Evolutionary conservation across 441 rosid genomes (phyloP).

Genomic region (Gossypium schwendimanii): DNA sequence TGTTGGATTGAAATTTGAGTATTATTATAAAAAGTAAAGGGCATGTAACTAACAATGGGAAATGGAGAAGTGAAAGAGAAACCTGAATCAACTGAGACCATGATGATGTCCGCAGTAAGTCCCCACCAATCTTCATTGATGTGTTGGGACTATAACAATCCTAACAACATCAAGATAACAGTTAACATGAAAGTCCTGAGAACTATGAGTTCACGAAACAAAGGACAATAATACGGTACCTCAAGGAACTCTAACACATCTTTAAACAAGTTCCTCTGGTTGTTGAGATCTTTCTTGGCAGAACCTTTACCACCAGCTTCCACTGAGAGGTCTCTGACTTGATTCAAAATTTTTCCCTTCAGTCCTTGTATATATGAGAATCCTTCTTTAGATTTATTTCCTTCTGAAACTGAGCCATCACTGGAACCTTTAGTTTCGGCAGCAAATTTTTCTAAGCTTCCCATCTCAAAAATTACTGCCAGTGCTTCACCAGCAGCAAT

Average conservation of each 20-base stretch:
- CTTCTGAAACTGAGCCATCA: slow-evolving; percentile 41
- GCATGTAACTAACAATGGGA: neutral
- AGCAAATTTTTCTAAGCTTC: slow-evolving; percentile 59
- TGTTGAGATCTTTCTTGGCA: slow-evolving; percentile 79
- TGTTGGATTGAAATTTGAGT: slow-evolving; percentile 22
- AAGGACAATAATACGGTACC: slow-evolving; percentile 33
- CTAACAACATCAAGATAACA: slow-evolving; percentile 27
- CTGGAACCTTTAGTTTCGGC: slow-evolving; percentile 35
- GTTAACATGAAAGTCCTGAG: neutral
- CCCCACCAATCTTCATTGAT: slow-evolving; percentile 68
- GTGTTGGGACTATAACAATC: slow-evolving; percentile 53
- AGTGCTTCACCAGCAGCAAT: slow-evolving; percentile 94
- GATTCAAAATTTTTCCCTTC: slow-evolving; percentile 54
- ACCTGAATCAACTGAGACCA: slow-evolving; percentile 88
- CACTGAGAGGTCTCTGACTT: slow-evolving; percentile 63
- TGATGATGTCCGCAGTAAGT: slow-evolving; percentile 45
- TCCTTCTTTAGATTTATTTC: slow-evolving; percentile 46
- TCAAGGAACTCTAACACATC: slow-evolving; percentile 74
- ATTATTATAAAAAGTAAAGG: slow-evolving; percentile 1
- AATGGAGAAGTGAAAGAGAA: neutral
- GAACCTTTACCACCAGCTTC: slow-evolving; percentile 98
- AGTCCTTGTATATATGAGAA: slow-evolving; percentile 54
- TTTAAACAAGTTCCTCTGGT: slow-evolving; percentile 74
- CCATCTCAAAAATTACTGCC: slow-evolving; percentile 72
- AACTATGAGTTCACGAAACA: neutral